Conservation (phyloP, 352 stramenopile genomes). For the Phytophthora meadii region DNA sequence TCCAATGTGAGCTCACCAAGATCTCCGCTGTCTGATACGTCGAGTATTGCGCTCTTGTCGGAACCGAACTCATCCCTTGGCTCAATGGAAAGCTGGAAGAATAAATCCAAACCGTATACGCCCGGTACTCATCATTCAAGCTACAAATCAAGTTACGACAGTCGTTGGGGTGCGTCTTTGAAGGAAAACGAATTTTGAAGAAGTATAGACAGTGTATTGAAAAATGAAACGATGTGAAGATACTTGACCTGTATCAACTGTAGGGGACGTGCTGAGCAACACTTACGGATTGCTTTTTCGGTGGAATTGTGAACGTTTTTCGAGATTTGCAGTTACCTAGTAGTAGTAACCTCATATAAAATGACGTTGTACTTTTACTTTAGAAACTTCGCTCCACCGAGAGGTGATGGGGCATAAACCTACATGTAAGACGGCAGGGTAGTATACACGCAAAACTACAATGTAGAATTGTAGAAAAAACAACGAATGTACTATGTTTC, state of each 20-base stretch:
- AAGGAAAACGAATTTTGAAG: slow-evolving; percentile 38
- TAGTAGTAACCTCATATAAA: no score
- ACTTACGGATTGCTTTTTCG: slow-evolving; percentile 11
- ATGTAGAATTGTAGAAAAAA: not conserved
- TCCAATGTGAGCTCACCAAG: slow-evolving; percentile 66
- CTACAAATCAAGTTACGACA: slow-evolving; percentile 25
- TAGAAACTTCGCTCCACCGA: slow-evolving; percentile 10
- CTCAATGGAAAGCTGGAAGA: slow-evolving; percentile 39
- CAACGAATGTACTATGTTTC: no score
- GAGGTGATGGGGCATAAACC: not conserved
- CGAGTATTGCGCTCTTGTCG: slow-evolving; percentile 72
- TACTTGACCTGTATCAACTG: not conserved
- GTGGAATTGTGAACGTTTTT: slow-evolving; percentile 14
- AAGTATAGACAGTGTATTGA: slow-evolving; percentile 36
- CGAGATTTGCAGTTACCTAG: slow-evolving; percentile 17
- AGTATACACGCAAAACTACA: slow-evolving; percentile 4
- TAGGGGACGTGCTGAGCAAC: not conserved
- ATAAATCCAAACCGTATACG: slow-evolving; percentile 32
- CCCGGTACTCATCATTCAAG: slow-evolving; percentile 20
- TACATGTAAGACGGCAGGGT: not conserved
- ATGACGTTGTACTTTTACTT: not conserved
- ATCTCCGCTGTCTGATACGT: slow-evolving; percentile 56
- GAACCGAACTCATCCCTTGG: slow-evolving; percentile 39
- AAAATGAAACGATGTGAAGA: slow-evolving; percentile 13
- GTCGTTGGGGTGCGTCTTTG: slow-evolving; percentile 45